Evolutionary conservation across 2,329 filamentous ascomycete genomes (phyloP).

Genomic region (Biscogniauxia marginata): DNA sequence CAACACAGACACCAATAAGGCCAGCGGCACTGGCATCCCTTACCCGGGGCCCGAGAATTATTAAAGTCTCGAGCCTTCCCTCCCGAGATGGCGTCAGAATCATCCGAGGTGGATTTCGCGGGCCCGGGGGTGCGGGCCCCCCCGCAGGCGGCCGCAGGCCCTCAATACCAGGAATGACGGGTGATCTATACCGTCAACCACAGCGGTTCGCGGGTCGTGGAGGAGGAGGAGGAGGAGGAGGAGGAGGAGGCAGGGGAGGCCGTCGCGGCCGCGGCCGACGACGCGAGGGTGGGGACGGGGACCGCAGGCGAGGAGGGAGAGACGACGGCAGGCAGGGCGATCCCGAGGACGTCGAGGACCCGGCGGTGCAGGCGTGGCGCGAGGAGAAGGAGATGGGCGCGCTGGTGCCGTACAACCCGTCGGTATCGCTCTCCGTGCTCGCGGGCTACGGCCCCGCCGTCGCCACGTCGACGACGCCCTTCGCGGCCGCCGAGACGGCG

Average conservation of each 20-base stretch:
- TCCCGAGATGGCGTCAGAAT: constrained; percentile 1
- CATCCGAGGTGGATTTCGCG: constrained; percentile 24
- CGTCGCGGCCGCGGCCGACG: constrained; percentile 1
- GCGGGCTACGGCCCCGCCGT: constrained; percentile 39
- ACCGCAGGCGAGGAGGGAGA: not conserved
- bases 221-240: constrained; percentile 5
- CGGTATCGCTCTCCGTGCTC: constrained; percentile 33
- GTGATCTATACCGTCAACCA: too few relatives aligned
- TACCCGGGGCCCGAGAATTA: not conserved
- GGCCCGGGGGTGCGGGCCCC: constrained; percentile 13
- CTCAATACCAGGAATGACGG: too few relatives aligned
- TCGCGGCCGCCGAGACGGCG: constrained; percentile 34
- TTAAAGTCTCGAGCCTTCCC: not conserved
- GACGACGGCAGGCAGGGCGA: not conserved
- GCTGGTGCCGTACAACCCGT: constrained; percentile 33
- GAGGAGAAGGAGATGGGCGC: constrained; percentile 31
- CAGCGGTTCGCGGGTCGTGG: too few relatives aligned
- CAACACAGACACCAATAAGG: too few relatives aligned
- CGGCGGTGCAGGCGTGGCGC: constrained; percentile 26
- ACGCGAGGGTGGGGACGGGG: not conserved
- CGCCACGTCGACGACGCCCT: constrained; percentile 28
- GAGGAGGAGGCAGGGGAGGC: not conserved
- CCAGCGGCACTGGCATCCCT: not conserved
- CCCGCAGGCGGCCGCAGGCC: too few relatives aligned
- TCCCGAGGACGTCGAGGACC: constrained; percentile 4